Evolutionary conservation across 768 basidiomycete species (phyloP).

Genomic region (Pisolithus microcarpus): DNA sequence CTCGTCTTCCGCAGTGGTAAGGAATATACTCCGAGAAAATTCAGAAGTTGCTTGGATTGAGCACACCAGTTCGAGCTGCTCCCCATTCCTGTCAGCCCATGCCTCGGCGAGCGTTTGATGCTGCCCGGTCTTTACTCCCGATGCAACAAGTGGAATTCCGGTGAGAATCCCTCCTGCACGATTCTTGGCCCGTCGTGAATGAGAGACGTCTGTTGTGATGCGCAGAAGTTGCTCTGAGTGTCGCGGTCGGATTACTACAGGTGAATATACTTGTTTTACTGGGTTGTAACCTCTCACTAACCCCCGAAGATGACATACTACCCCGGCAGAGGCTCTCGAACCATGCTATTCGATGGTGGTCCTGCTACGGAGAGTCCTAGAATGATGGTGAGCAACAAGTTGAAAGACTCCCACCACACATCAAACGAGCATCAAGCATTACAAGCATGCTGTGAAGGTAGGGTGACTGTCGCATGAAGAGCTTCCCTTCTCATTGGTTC

Average conservation of each 20-base stretch:
- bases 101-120: conserved; percentile 74
- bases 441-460: conserved; percentile 94
- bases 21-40: conserved; percentile 94
- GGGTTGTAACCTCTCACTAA: not conserved
- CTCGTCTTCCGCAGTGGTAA: conserved; percentile 97
- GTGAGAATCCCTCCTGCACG: conserved; percentile 69
- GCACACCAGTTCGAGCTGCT: conserved; percentile 72
- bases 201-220: conserved; percentile 91
- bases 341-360: conserved; percentile 95
- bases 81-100: conserved; percentile 81
- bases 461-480: conserved; percentile 6
- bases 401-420: conserved; percentile 97
- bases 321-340: conserved; percentile 90
- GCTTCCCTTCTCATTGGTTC: conserved; percentile 2
- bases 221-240: conserved; percentile 90
- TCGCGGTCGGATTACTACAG: conserved; percentile 89
- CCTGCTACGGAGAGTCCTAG: conserved; percentile 96
- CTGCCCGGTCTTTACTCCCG: conserved; percentile 87
- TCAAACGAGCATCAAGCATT: conserved; percentile 95
- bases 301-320: conserved; percentile 68
- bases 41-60: conserved; percentile 89
- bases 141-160: conserved; percentile 93
- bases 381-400: conserved; percentile 92
- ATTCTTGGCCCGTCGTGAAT: conserved; percentile 96
- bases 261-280: conserved; percentile 27